A percentile compares a stretch with the other conserved stretches of the same genome.
These are phyloP conservation scores for Globisporangium takayamanum DNA, from an alignment of 352 stramenopile species.

Conservation along the genomic window DNA sequence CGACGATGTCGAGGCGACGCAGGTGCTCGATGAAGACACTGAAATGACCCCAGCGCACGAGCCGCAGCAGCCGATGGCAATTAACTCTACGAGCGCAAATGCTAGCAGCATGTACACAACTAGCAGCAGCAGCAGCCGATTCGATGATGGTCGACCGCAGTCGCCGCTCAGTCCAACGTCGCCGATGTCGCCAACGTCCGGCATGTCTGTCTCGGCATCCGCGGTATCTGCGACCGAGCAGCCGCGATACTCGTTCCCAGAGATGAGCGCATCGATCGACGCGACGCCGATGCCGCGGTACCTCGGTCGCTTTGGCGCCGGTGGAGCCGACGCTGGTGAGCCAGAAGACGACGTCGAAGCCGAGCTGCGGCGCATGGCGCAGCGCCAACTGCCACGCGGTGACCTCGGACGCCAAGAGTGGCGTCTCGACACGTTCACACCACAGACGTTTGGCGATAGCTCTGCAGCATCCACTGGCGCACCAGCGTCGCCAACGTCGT, in stretches of 20 bases:
- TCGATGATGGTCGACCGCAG: constrained; percentile 11
- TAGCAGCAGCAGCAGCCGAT: constrained; percentile 2
- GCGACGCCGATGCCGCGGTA: constrained; percentile 74
- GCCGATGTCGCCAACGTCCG: constrained; percentile 59
- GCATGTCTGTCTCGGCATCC: constrained; percentile 66
- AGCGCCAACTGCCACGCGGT: constrained; percentile 68
- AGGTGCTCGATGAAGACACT: constrained; percentile 6
- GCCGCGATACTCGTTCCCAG: constrained; percentile 58
- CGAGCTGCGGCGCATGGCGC: constrained; percentile 66
- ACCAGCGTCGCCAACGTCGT: constrained; percentile 36
- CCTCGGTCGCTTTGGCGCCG: constrained; percentile 39
- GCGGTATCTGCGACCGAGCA: constrained; percentile 76
- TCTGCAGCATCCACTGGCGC: constrained; percentile 5
- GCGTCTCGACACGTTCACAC: constrained; percentile 54
- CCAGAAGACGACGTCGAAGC: constrained; percentile 69
- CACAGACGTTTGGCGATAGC: constrained; percentile 7
- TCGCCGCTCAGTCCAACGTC: constrained; percentile 39
- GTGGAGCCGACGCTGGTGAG: constrained; percentile 18
- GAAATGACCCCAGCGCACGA: constrained; percentile 15
- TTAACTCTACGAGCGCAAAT: constrained; percentile 1
- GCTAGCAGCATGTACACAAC: background rate
- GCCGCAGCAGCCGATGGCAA: constrained; percentile 4
- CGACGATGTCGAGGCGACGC: constrained; percentile 10
- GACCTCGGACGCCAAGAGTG: constrained; percentile 75
- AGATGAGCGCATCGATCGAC: constrained; percentile 80